Evolutionary conservation across 306 rosid species (phyloP).

Genomic region (Malus sieversii): DNA sequence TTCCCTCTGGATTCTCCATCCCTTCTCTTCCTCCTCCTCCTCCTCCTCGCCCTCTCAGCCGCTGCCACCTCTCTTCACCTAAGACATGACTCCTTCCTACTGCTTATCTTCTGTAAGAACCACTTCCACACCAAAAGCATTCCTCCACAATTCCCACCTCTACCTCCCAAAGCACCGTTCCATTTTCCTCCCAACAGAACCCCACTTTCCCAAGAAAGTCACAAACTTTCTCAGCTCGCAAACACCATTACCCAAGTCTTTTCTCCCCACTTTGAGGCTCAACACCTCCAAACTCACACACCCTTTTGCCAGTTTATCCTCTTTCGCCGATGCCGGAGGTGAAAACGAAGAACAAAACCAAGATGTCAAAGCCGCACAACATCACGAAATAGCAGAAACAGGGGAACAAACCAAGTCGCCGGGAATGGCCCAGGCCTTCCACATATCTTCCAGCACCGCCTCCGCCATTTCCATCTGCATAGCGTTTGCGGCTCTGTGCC

Average conservation of each 20-base stretch:
- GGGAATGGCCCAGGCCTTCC: constrained; percentile 68
- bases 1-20: constrained; percentile 13
- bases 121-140: constrained; percentile 9
- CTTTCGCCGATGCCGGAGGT: constrained; percentile 57
- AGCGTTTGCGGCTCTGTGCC: constrained; percentile 51
- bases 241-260: constrained; percentile 1
- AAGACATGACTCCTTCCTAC: constrained; percentile 52
- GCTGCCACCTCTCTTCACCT: neutral
- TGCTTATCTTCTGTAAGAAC: constrained; percentile 49
- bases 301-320: constrained; percentile 63
- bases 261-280: constrained; percentile 21
- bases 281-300: constrained; percentile 28
- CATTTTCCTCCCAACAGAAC: constrained; percentile 11
- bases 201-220: constrained; percentile 14
- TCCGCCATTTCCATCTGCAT: constrained; percentile 57
- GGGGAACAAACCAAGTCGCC: constrained; percentile 5
- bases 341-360: constrained; percentile 6
- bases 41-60: neutral
- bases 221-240: constrained; percentile 20
- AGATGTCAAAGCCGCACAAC: constrained; percentile 9
- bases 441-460: constrained; percentile 57
- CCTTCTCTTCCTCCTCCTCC: neutral
- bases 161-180: constrained; percentile 16
- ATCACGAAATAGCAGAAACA: constrained; percentile 13
- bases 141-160: constrained; percentile 20